Percentiles rank a stretch among this genome's conserved stretches.
Evolutionary conservation across 208 protist genomes (phyloP).

Genomic region (Leishmania major): DNA sequence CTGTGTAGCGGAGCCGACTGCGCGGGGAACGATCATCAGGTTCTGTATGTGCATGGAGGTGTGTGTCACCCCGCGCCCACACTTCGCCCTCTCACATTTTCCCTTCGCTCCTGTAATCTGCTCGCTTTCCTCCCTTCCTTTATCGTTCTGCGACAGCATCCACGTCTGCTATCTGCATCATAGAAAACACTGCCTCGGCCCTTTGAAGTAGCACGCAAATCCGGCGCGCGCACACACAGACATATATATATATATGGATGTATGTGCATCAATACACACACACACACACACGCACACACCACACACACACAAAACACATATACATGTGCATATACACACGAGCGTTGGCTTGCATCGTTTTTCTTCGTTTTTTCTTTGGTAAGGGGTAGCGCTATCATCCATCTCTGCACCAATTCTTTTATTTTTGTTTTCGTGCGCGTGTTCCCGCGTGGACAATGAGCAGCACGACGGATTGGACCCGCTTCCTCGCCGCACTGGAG

Average conservation of each 20-base stretch:
- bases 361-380: not conserved
- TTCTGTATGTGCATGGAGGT: not conserved
- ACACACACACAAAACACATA: not conserved
- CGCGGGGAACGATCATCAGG: not conserved
- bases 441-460: slow-evolving; percentile 1
- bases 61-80: not conserved
- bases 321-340: not conserved
- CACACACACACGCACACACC: not conserved
- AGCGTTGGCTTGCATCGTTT: not conserved
- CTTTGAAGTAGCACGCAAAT: not conserved
- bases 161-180: not conserved
- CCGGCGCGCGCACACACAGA: not conserved
- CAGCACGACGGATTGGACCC: slow-evolving; percentile 47
- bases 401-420: not conserved
- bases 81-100: not conserved
- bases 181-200: not conserved
- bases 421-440: no score
- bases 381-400: not conserved
- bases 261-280: not conserved
- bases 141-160: not conserved
- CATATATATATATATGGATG: not conserved
- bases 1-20: not conserved
- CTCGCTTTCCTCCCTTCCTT: not conserved
- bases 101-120: not conserved
- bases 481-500: slow-evolving; percentile 72